phyloP scores from a whole-genome alignment of 2,329 filamentous ascomycete genomes.

The Paramyrothecium sp. region DNA sequence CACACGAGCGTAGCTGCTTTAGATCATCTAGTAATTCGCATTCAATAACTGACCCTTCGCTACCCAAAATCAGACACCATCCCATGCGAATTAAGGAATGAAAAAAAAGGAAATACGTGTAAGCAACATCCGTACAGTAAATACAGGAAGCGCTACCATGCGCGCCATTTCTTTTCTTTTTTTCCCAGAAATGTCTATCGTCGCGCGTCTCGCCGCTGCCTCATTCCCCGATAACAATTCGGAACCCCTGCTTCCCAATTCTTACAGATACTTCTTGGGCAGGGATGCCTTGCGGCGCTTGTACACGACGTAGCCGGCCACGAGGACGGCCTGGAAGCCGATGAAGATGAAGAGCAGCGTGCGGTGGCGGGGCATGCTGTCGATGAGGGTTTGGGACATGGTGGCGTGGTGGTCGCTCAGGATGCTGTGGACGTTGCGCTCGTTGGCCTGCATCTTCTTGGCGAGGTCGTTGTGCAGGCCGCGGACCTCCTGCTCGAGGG shows the following conservation, averaged over 20 bases:
- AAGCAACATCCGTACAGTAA: not conserved
- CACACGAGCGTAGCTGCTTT: too few relatives aligned
- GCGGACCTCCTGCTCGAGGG: conserved; percentile 58
- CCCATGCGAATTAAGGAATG: not conserved
- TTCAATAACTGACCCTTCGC: not conserved
- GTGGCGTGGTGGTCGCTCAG: conserved; percentile 49
- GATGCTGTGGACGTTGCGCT: conserved; percentile 50
- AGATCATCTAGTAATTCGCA: too few relatives aligned
- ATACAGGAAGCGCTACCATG: not conserved
- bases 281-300: conserved; percentile 72
- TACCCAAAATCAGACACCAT: not conserved
- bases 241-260: not conserved
- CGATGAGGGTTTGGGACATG: conserved; percentile 46
- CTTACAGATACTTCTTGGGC: conserved; percentile 91
- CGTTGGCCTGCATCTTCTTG: conserved; percentile 49
- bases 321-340: conserved; percentile 70
- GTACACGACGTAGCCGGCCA: conserved; percentile 70
- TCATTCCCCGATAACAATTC: not conserved
- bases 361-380: conserved; percentile 48
- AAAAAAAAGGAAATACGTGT: not conserved
- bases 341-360: conserved; percentile 68
- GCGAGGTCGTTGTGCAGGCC: conserved; percentile 54
- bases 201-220: not conserved
- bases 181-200: not conserved
- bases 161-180: not conserved